Evolutionary conservation across 805 yeast genomes (phyloP), one percentile per base, ranked within the genome.

Genomic region (Wickerhamomyces canadensis): DNA sequence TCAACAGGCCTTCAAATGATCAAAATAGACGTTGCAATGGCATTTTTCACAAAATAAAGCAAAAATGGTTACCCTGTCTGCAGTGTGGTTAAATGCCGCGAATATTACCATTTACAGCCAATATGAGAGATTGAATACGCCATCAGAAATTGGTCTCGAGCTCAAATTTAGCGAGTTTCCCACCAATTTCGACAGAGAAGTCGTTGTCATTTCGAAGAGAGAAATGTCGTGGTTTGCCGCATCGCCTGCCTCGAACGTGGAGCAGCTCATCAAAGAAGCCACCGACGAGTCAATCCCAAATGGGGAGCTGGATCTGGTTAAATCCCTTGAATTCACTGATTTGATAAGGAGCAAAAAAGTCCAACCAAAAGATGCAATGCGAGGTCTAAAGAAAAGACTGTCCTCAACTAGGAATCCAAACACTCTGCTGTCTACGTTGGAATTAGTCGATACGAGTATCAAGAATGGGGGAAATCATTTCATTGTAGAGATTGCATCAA

Each of bases 401-500:
- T 67, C 80, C 19, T 57, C 63, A 23, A 74, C 79, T 17, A 64
- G 67, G 38, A 89, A 89, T 55, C 95, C 97, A 10, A 88, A 89
- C 57, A 74, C 80, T 9, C 84, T 85, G 52, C 69, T 79, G 19
- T 74, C 93, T 5, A 68, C 89, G 0, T 70, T 93, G 54, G 84
- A 82, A 52, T 65, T 93, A 43, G 68, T 82, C 23, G 98, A 93
- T 51, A 72, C 86, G 32, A 84, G 96, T 61, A 81, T 91, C 38
- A 93, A 93, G 62, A 93, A 93, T 57, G 89, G 96, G 33, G 98
- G 98, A 7, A 68, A 69, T 33, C 95, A 86, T 50, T 89, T 93
- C 51, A 67, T 91, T 17, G 68, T 65, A 16, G 96, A 87, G 51
- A 68, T 89, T 22, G 76, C 91, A 24, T 73, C 89, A 9, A 76